Conservation (phyloP, 495 filamentous ascomycete species). For the Aspergillus taichungensis region DNA sequence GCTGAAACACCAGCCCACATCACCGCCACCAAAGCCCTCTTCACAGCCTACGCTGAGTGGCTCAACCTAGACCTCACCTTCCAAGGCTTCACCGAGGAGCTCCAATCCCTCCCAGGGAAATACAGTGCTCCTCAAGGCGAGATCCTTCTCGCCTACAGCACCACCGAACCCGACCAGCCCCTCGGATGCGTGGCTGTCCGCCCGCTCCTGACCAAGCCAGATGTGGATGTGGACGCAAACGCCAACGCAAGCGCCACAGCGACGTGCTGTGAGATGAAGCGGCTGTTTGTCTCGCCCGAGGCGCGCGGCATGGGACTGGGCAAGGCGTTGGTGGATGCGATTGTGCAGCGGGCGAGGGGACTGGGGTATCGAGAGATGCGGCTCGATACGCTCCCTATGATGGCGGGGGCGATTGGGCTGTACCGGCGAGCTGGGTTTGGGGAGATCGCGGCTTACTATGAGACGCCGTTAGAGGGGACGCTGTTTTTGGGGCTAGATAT, state of each 20-base stretch:
- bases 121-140: constrained; percentile 37
- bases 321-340: constrained; percentile 30
- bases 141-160: constrained; percentile 39
- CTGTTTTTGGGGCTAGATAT: constrained; percentile 30
- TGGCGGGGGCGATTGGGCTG: constrained; percentile 41
- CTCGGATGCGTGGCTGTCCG: constrained; percentile 43
- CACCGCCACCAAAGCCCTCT: constrained; percentile 24
- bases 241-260: constrained; percentile 14
- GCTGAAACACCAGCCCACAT: constrained; percentile 8
- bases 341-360: constrained; percentile 33
- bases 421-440: constrained; percentile 46
- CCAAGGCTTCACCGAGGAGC: constrained; percentile 46
- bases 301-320: constrained; percentile 43
- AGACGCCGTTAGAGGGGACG: constrained; percentile 45
- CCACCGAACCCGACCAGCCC: constrained; percentile 4
- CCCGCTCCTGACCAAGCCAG: constrained; percentile 1
- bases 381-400: constrained; percentile 49
- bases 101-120: constrained; percentile 44
- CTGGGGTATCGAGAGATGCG: constrained; percentile 47
- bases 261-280: constrained; percentile 51
- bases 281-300: constrained; percentile 41
- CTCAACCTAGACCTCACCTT: constrained; percentile 48
- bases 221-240: constrained; percentile 37
- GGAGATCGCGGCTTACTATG: constrained; percentile 47
- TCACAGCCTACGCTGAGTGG: constrained; percentile 43